Evolutionary conservation across 2,329 filamentous ascomycete species (phyloP), one percentile per base, ranked within the genome.

Genomic region (Colletotrichum aenigma): DNA sequence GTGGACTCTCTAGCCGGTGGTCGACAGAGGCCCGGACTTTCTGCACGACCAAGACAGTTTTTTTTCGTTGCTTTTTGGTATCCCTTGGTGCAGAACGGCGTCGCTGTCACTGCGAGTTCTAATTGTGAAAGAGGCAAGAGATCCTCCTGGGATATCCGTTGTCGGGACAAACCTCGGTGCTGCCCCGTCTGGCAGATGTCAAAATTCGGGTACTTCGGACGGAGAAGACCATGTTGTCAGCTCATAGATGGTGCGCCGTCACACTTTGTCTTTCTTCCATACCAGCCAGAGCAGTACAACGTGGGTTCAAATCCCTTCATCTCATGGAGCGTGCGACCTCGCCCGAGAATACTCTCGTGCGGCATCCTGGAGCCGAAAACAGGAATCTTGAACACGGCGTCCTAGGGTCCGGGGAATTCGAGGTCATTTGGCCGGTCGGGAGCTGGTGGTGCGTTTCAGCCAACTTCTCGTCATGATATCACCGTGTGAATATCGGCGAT

Each of bases 181-280:
- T 67, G 38, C 21, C 56, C 61, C 61, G 30, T 70, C n/a, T 70
- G 38, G 58, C 66, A 61, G 38, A 52, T 48, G 21, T 24, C 61
- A 13, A 52, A 24, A 30, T 15, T 60, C 43, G 34, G 7, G 58
- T 65, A 30, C 56, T 61, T 56, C 69, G 43, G 56, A 72, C 38
- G 56, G 56, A 56, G 21, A 65, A 52, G 55, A 61, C 32, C 64
- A 52, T 28, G 62, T 32, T 36, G 64, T 43, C 70, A 36, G 64
- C 43, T 58, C 36, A 38, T 10, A 26, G 48, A 73, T 65, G 71
- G 66, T 74, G 48, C 66, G 48, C 60, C 34, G 56, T 69, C 56
- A 58, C 70, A 69, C 58, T n/a, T 24, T 68, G 73, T 73, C 64
- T 75, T 70, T 73, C 28, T n/a, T 69, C 70, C 70, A 73, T 65